Percentiles rank a stretch among this genome's conserved stretches.
Evolutionary conservation across 768 basidiomycete genomes (phyloP).

Genomic region (Xerocomellus intermedius): DNA sequence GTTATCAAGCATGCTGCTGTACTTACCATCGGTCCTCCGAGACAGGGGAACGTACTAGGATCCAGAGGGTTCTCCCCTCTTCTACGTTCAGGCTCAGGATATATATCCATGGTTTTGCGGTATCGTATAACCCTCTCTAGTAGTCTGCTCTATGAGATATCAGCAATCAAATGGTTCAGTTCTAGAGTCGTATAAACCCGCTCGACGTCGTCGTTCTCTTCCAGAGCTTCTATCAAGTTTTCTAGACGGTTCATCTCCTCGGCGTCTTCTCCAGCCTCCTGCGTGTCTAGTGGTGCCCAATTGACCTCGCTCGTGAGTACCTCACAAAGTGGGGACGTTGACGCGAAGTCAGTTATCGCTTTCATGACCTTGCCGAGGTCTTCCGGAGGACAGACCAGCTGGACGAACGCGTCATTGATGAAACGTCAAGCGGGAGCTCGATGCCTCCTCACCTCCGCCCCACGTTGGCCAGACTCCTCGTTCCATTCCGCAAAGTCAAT

Average conservation of each 20-base stretch:
- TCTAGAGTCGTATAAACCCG: conserved; percentile 58
- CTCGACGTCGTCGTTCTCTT: conserved; percentile 56
- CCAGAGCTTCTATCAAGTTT: conserved; percentile 49
- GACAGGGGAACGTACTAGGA: too few species aligned
- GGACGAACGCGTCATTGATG: background rate
- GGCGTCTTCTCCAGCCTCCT: conserved; percentile 38
- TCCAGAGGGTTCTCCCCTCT: too few species aligned
- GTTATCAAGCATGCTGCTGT: too few species aligned
- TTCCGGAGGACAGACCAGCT: conserved; percentile 49
- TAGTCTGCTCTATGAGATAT: conserved; percentile 16
- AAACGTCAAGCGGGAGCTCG: background rate
- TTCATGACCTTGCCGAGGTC: conserved; percentile 39
- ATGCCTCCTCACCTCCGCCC: conserved; percentile 32
- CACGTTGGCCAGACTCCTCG: conserved; percentile 34
- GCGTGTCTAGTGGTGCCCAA: conserved; percentile 50
- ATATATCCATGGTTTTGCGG: background rate
- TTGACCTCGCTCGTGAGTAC: conserved; percentile 51
- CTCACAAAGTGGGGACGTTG: conserved; percentile 33
- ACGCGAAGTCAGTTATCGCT: conserved; percentile 27
- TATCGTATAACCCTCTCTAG: background rate
- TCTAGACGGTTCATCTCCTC: conserved; percentile 37
- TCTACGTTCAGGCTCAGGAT: background rate
- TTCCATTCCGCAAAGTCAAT: conserved; percentile 45
- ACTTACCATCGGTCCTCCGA: too few species aligned
- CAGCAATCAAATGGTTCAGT: conserved; percentile 24